Evolutionary conservation across 495 filamentous ascomycete genomes (phyloP).

Genomic region (Corynascus novoguineensis): DNA sequence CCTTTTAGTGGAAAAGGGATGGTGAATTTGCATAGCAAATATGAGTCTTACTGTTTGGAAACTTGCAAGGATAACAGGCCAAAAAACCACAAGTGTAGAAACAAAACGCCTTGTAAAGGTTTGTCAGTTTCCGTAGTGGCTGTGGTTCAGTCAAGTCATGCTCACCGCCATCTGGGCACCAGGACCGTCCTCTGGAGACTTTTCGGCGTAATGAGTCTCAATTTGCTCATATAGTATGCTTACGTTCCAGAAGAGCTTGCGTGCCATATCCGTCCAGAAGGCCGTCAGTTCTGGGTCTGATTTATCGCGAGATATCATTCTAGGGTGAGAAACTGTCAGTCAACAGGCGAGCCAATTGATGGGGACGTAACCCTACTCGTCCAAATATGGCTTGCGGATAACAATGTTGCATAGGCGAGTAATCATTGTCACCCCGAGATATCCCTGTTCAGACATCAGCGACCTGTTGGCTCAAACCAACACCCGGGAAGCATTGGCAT

Average conservation of each 20-base stretch:
- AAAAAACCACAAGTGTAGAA: constrained; percentile 48
- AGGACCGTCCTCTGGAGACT: constrained; percentile 37
- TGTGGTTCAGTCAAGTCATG: neutral
- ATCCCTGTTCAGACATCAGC: constrained; percentile 30
- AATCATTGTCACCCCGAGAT: constrained; percentile 46
- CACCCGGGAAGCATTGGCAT: neutral
- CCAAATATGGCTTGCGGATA: constrained; percentile 43
- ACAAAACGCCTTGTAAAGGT: constrained; percentile 37
- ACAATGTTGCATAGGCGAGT: constrained; percentile 48
- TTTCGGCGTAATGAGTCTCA: constrained; percentile 40
- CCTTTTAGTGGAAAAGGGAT: neutral
- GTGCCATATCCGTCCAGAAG: constrained; percentile 43
- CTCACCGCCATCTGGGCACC: constrained; percentile 49
- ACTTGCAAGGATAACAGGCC: constrained; percentile 43
- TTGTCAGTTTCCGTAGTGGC: constrained; percentile 4
- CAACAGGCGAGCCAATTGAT: neutral
- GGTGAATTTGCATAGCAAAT: neutral
- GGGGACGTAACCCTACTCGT: constrained; percentile 32
- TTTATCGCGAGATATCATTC: constrained; percentile 39
- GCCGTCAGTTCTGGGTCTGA: constrained; percentile 28
- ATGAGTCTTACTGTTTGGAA: constrained; percentile 35
- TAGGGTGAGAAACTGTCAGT: constrained; percentile 21
- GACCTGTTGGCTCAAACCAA: neutral
- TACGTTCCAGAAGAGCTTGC: constrained; percentile 45
- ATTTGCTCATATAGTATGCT: constrained; percentile 42